Evolutionary conservation across 345 rosid genomes (phyloP).

Genomic region (Ceriops tagal): DNA sequence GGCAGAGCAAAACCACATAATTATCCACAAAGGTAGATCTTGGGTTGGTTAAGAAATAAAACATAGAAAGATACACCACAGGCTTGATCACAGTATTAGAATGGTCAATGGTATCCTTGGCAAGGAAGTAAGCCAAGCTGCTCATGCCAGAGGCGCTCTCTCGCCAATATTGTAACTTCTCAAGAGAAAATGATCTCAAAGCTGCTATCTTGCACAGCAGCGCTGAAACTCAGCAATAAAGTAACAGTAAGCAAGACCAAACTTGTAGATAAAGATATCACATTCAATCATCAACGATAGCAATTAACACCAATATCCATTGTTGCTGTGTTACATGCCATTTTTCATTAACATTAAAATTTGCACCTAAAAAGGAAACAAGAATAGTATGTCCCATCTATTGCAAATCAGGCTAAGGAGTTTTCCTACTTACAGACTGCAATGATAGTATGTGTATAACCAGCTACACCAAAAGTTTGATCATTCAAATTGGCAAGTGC

Average conservation of each 20-base stretch:
- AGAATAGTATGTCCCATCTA: constrained; percentile 3
- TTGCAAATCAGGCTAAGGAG: neutral
- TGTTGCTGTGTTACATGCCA: neutral
- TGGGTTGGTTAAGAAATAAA: constrained; percentile 86
- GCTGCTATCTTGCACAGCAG: constrained; percentile 91
- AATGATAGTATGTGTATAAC: constrained; percentile 77
- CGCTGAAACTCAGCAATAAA: constrained; percentile 45
- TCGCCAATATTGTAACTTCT: constrained; percentile 91
- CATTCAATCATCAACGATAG: neutral
- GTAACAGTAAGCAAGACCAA: constrained; percentile 5
- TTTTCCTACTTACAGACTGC: constrained; percentile 75
- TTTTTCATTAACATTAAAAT: neutral
- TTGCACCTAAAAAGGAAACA: neutral
- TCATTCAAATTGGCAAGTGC: constrained; percentile 56
- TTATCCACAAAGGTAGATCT: constrained; percentile 77
- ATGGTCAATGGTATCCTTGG: constrained; percentile 84
- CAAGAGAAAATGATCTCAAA: constrained; percentile 81
- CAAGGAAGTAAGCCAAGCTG: constrained; percentile 85
- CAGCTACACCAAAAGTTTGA: constrained; percentile 65
- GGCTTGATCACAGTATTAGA: constrained; percentile 82
- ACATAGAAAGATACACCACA: constrained; percentile 85
- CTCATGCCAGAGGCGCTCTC: constrained; percentile 94
- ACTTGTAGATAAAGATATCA: neutral
- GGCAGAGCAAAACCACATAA: constrained; percentile 73
- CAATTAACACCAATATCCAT: neutral